Base-by-base conservation (phyloP, 768 basidiomycete genomes). In the Russula sp. region DNA sequence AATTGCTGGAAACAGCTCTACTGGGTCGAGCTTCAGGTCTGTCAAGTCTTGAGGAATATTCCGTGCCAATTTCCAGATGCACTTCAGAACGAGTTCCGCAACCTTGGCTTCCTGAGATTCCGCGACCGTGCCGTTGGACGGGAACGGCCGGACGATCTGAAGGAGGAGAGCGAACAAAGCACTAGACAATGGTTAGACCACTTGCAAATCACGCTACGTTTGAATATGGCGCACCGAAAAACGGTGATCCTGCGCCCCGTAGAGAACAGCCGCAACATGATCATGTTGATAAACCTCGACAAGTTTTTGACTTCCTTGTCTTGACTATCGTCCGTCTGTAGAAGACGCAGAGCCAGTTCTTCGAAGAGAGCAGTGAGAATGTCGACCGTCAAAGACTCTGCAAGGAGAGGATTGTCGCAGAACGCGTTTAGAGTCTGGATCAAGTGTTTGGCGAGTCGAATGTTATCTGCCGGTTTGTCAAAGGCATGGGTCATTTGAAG, bases 281-380 rank as follows among this genome's bases (percentile, higher is more conserved):
- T 94, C 91, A 98, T 95, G 73, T 99, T 99, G 75, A 99, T 95
- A 73, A 97, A 98, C 53, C 91, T 85, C 6, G 93, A 94, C 60
- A 98, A 70, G 70, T 98, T 97, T 70, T 94, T 93, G 45, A 97
- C 84, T 70, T 93, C 88, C 71, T 83, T 84, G 50, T 89, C 81
- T 16, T 79, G 74, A 66, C 85, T 92, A 68, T 94, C 91, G 70
- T 98, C 96, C 34, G 96, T 98, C 72, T 97, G 91, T 20, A 99
- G 81, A 22, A 99, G 81, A 7, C 96, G 86, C 41, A 92, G 73
- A 0, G 96, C 96, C 67, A 99, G 75, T 74, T 98, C 94, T 69
- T 94, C 91, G 59, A 98, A 77, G n/a, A 99, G 75, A 1, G 87
- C 83, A 10, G 88, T 90, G 63, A 98, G 74, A 53, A 90, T 90